Evolutionary conservation across 2,329 filamentous ascomycete genomes (phyloP), one percentile per base, ranked within the genome.

Genomic region (Neonectria ditissima): DNA sequence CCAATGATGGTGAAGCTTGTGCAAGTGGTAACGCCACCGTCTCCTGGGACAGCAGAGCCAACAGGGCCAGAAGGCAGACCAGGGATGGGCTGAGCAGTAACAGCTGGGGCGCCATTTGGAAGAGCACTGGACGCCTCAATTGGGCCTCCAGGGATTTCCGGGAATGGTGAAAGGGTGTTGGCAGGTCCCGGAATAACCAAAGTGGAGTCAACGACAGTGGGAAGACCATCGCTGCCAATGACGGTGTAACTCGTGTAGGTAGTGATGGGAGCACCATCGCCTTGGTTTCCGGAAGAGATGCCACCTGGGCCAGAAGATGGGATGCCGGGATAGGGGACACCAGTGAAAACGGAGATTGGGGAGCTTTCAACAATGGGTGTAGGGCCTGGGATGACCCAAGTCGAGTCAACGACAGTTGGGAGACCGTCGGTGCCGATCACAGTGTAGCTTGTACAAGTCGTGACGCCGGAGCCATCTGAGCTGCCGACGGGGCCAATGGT

Each of bases 171-270:
- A 5, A 70, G 69, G 18, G 73, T 66, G 24, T 63, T 66, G 41
- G 60, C 57, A 59, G 69, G 74, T 20, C 65, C 69, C 44, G 73
- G 70, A 22, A 77, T 61, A n/a, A 76, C 66, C 62, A 73, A 71
- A 11, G 77, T 79, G 5, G 76, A 73, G 30, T 78, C 75, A n/a
- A 76, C 61, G 30, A 76, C 65, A 26, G 75, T 78, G 8, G 73
- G 70, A 48, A 70, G 55, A 9, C 68, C 70, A 60, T 72, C 67
- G 43, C 62, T 61, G 1, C 76, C 75, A 22, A 75, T 65, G 28
- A 72, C 34, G 30, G 74, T 78, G 52, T 73, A 71, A 30, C 62
- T 77, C 20, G 74, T 68, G 63, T 70, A 76, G 16, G 74, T 77
- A 22, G 73, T 71, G 48, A 68, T 59, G 26, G 62, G 68, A 5